These are phyloP conservation scores for Lathyrus sativus DNA, from an alignment of 306 rosid species.

Conservation along the genomic window DNA sequence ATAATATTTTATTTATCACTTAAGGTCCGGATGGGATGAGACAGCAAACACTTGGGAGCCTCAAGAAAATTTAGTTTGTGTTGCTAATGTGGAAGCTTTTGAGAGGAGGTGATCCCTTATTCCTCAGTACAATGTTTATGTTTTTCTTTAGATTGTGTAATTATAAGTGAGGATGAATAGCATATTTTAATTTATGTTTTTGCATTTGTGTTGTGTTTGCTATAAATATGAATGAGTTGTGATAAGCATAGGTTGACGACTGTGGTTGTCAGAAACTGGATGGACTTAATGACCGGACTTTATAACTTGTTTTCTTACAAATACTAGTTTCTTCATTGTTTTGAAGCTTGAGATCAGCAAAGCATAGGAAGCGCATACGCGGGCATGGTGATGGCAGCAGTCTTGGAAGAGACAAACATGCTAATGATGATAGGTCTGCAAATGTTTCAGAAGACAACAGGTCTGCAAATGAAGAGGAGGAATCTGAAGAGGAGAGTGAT, in stretches of 20 bases:
- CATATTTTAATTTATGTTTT: conserved; percentile 1
- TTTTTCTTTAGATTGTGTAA: conserved; percentile 11
- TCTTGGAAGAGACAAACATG: conserved; percentile 37
- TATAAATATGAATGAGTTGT: conserved; percentile 6
- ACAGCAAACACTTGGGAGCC: conserved; percentile 94
- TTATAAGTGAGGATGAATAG: background rate
- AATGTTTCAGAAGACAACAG: conserved; percentile 29
- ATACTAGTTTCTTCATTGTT: conserved; percentile 30
- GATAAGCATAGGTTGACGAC: background rate
- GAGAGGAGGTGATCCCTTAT: conserved; percentile 64
- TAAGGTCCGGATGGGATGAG: conserved; percentile 88
- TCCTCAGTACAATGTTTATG: background rate
- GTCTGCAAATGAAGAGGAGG: no score
- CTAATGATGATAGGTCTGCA: conserved; percentile 36
- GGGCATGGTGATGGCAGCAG: conserved; percentile 44
- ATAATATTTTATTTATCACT: background rate
- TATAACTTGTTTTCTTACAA: background rate
- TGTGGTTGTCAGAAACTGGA: background rate
- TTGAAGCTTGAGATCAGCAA: conserved; percentile 59
- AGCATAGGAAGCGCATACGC: conserved; percentile 64
- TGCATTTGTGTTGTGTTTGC: conserved; percentile 18
- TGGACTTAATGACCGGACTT: conserved; percentile 6
- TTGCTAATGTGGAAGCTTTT: conserved; percentile 71
- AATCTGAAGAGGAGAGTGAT: background rate
- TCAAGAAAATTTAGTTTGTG: conserved; percentile 61